Evolutionary conservation across 2,329 filamentous ascomycete genomes (phyloP).

Genomic region (Sphaerostilbella broomeana): DNA sequence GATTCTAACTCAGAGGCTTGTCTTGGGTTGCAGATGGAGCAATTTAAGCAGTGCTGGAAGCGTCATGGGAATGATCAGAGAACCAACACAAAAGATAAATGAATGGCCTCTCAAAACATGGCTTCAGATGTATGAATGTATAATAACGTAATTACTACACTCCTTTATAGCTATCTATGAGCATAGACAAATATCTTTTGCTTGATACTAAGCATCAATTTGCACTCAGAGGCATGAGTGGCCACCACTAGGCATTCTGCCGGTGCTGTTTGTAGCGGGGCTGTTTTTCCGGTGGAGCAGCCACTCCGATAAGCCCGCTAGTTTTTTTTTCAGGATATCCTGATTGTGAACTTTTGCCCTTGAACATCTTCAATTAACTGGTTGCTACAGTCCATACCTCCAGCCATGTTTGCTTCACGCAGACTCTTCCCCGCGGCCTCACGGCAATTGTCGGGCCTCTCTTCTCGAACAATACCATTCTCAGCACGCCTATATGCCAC

Average conservation of each 20-base stretch:
- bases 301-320: too few relatives aligned
- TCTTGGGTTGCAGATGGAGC: conserved; percentile 70
- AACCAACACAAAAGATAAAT: conserved; percentile 66
- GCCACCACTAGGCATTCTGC: too few relatives aligned
- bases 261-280: too few relatives aligned
- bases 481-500: conserved; percentile 21
- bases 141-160: too few relatives aligned
- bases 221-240: too few relatives aligned
- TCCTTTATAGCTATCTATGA: too few relatives aligned
- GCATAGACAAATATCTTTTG: too few relatives aligned
- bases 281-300: too few relatives aligned
- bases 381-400: not conserved
- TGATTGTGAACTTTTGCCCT: conserved; percentile 1
- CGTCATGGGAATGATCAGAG: conserved; percentile 77
- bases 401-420: conserved; percentile 24
- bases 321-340: too few relatives aligned
- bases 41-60: conserved; percentile 89
- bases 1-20: too few relatives aligned
- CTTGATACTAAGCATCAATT: too few relatives aligned
- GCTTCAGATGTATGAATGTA: not conserved
- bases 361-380: not conserved
- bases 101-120: conserved; percentile 5
- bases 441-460: conserved; percentile 13
- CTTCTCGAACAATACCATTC: conserved; percentile 16
- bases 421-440: conserved; percentile 18